Percentiles rank a stretch among this genome's conserved stretches.
These are phyloP conservation scores for Terfezia claveryi DNA, from an alignment of 495 filamentous ascomycete genomes.

Conservation along the genomic window DNA sequence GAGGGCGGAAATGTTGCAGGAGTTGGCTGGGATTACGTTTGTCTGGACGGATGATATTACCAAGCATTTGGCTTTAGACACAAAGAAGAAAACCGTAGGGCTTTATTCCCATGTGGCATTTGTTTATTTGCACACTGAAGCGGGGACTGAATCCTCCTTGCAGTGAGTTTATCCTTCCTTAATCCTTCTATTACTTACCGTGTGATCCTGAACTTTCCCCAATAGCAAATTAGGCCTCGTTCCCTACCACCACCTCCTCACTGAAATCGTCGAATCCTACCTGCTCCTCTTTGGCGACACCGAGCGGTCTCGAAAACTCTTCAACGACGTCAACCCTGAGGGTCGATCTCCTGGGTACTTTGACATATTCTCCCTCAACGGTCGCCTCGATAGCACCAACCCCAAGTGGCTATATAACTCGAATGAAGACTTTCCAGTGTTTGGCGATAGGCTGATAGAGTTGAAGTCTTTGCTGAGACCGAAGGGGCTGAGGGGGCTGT, in stretches of 20 bases:
- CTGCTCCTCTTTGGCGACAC: slow-evolving; percentile 2
- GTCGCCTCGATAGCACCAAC: background rate
- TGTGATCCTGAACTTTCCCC: background rate
- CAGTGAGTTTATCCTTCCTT: background rate
- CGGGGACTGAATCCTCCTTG: background rate
- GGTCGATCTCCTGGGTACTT: background rate
- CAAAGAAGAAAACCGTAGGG: background rate
- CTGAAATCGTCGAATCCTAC: slow-evolving; percentile 1
- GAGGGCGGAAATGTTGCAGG: slow-evolving; percentile 1
- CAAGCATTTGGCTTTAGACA: background rate
- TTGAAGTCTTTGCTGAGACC: slow-evolving; percentile 2
- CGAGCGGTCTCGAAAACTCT: background rate
- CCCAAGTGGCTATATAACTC: slow-evolving; percentile 3
- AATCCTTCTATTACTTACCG: too few relatives aligned
- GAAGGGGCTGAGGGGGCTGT: slow-evolving; percentile 6
- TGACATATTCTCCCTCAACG: background rate
- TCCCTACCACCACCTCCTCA: background rate
- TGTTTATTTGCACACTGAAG: background rate
- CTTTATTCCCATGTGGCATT: slow-evolving; percentile 3
- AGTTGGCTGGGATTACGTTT: background rate
- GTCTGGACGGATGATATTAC: slow-evolving; percentile 1
- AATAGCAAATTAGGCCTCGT: background rate
- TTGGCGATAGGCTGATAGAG: slow-evolving; percentile 4
- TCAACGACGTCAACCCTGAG: background rate
- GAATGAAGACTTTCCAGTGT: slow-evolving; percentile 9